These are phyloP conservation scores for Musa balbisiana DNA, from an alignment of 202 grass and related monocot species.

Conservation along the genomic window DNA sequence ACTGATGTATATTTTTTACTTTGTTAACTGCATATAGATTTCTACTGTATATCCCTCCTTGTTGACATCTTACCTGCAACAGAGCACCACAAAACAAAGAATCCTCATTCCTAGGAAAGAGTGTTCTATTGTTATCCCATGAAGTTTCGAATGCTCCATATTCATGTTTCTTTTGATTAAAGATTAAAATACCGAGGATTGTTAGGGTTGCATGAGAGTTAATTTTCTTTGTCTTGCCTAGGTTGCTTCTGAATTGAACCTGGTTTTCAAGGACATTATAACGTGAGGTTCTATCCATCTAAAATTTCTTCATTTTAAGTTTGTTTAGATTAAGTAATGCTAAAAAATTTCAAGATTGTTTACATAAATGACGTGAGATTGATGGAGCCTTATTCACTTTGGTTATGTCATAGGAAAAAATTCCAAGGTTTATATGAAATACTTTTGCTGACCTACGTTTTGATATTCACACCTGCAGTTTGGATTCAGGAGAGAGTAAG, in stretches of 20 bases:
- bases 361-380: background rate
- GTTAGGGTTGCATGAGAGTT: no score
- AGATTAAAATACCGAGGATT: no score
- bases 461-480: background rate
- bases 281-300: background rate
- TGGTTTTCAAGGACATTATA: no score
- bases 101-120: no score
- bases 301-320: background rate
- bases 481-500: background rate
- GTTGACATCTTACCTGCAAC: constrained; percentile 3
- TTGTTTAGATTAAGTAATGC: background rate
- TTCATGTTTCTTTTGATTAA: background rate
- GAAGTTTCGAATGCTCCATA: background rate
- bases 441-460: background rate
- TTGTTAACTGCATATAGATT: constrained; percentile 5
- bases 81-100: background rate
- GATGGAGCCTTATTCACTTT: background rate
- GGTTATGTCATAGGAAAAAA: background rate
- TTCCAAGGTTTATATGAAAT: background rate
- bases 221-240: no score
- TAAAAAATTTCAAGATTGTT: background rate
- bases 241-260: no score
- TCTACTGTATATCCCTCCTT: constrained; percentile 3
- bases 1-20: background rate
- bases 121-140: no score